These are phyloP conservation scores for Lizonia empirigonia DNA, from an alignment of 2,329 filamentous ascomycete genomes.

Conservation along the genomic window DNA sequence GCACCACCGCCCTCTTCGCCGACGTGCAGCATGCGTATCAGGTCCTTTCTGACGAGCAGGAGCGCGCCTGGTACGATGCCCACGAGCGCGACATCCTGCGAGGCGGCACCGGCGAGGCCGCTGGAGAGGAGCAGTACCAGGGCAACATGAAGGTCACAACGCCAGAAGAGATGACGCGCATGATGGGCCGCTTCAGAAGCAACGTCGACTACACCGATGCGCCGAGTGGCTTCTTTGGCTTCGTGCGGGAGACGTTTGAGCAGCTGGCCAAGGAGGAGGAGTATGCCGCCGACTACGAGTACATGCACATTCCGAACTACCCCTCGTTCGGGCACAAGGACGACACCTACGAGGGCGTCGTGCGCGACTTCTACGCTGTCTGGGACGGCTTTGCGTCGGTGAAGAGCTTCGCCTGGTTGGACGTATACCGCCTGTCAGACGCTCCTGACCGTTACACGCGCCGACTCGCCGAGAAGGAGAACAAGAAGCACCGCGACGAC, in stretches of 20 bases:
- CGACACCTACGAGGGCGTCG: conserved; percentile 76
- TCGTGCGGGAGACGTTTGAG: conserved; percentile 76
- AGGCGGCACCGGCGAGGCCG: conserved; percentile 61
- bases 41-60: conserved; percentile 92
- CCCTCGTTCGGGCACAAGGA: conserved; percentile 81
- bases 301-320: conserved; percentile 67
- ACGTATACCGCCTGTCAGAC: conserved; percentile 80
- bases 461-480: conserved; percentile 93
- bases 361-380: conserved; percentile 77
- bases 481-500: conserved; percentile 81
- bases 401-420: conserved; percentile 89
- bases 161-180: conserved; percentile 74
- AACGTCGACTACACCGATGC: conserved; percentile 80
- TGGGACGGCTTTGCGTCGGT: conserved; percentile 84
- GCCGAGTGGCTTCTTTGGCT: conserved; percentile 82
- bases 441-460: conserved; percentile 84
- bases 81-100: conserved; percentile 84
- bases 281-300: conserved; percentile 72
- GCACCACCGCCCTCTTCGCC: conserved; percentile 83
- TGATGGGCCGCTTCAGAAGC: conserved; percentile 81
- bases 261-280: conserved; percentile 81
- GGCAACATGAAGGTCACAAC: conserved; percentile 77
- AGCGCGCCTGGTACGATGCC: conserved; percentile 96
- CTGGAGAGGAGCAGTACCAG: conserved; percentile 61
- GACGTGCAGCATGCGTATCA: conserved; percentile 94